Base-by-base conservation (phyloP, 192 early-diverging fungal species). In the Linnemannia exigua region DNA sequence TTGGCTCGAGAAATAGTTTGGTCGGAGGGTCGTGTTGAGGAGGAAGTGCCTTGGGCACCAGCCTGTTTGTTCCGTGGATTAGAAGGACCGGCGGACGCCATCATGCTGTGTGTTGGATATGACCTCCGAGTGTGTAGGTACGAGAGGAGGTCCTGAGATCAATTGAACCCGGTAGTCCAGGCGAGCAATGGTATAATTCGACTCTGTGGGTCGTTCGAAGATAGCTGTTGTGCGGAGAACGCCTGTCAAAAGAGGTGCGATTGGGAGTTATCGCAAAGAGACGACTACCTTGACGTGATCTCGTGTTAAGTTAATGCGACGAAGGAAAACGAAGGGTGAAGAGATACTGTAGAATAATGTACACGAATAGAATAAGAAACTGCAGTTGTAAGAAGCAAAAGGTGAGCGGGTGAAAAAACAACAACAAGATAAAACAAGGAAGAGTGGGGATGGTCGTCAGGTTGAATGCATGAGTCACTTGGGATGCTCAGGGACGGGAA, bases 71-170 rank as follows among this genome's bases (percentile, higher is more conserved):
- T 82, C 74, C 80, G 80, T 17, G 74, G 61, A n/a, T 74, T 76
- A 33, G 80, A 75, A 71, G 80, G 31, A 51, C 69, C 80, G 36
- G 74, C 66, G 73, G 80, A 82, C 54, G 80, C 80, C 80, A 82
- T 82, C 80, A 82, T 82, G n/a, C 54, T 41, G 15, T 15, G 16
- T 46, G 3, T 28, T 48, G 25, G 14, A 15, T 71, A 38, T 48
- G 25, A 28, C 70, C 38, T 20, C 67, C 67, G 33, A 36, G 16
- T 69, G 67, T 41, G 20, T 28, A 22, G 44, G 3, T 71, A 17
- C 12, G 19, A 41, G 37, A 25, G 69, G n/a, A 46, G 44, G 22
- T 22, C 25, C 38, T 16, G 11, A 31, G 70, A 20, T 36, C 67
- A 38, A 38, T 69, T 36, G 17, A 69, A 69, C 16, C 36, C 33